Evolutionary conservation across 495 filamentous ascomycete genomes (phyloP).

Genomic region (Penicillium subrubescens): DNA sequence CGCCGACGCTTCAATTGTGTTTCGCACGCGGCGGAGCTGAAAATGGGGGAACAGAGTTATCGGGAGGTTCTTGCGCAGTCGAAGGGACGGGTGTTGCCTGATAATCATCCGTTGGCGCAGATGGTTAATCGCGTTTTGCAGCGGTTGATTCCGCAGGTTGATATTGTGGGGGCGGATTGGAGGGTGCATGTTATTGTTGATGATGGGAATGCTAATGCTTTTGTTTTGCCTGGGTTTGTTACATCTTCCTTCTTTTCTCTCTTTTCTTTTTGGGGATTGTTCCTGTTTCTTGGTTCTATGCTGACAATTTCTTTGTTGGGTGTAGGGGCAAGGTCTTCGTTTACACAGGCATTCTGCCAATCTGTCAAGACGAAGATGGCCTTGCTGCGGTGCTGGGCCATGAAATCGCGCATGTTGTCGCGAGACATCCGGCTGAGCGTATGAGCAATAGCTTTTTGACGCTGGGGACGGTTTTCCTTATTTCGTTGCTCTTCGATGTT

Average conservation of each 20-base stretch:
- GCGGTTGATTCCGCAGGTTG: constrained; percentile 68
- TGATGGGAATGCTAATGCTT: constrained; percentile 68
- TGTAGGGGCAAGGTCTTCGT: constrained; percentile 87
- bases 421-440: constrained; percentile 75
- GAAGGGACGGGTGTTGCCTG: constrained; percentile 49
- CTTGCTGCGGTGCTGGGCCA: constrained; percentile 86
- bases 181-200: constrained; percentile 84
- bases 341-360: constrained; percentile 76
- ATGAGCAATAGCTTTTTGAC: constrained; percentile 65
- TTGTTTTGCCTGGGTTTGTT: constrained; percentile 77
- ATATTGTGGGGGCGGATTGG: constrained; percentile 68
- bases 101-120: constrained; percentile 50
- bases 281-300: neutral
- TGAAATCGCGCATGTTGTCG: constrained; percentile 92
- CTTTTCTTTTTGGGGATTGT: too few relatives aligned
- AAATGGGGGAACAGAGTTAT: constrained; percentile 56
- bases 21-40: constrained; percentile 54
- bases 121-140: constrained; percentile 70
- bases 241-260: neutral
- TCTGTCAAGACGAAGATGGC: constrained; percentile 71
- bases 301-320: constrained; percentile 7
- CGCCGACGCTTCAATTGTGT: constrained; percentile 83
- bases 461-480: constrained; percentile 51
- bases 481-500: constrained; percentile 53
- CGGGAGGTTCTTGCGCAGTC: constrained; percentile 51